A percentile compares a stretch with the other conserved stretches of the same genome.
Evolutionary conservation across 106 monocot genomes (phyloP).

Genomic region (Dioscorea alata): DNA sequence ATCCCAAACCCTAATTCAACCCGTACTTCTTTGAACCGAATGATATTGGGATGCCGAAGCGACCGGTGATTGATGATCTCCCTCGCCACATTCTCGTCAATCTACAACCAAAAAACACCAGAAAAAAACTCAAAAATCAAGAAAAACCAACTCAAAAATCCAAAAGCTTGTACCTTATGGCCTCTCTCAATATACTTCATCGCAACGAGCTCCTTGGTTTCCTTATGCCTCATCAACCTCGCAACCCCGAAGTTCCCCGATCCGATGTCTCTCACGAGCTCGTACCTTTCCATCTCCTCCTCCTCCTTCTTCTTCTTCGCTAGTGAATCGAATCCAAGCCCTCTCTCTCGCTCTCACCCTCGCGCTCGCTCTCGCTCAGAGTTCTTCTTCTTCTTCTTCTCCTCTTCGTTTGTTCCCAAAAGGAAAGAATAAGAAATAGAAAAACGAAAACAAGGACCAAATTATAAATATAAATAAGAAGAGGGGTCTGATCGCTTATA

Average conservation of each 20-base stretch:
- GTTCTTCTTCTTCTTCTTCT: neutral
- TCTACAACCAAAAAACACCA: slow-evolving; percentile 26
- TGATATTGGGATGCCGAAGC: slow-evolving; percentile 87
- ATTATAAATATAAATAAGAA: too few relatives aligned
- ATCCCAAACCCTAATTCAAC: neutral
- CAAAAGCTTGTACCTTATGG: slow-evolving; percentile 39
- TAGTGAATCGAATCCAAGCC: neutral
- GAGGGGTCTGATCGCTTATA: too few relatives aligned
- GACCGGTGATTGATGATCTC: slow-evolving; percentile 93
- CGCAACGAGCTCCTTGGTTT: slow-evolving; percentile 94
- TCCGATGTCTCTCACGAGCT: slow-evolving; percentile 77
- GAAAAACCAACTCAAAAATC: neutral
- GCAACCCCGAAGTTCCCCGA: slow-evolving; percentile 95
- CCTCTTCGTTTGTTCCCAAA: too few relatives aligned
- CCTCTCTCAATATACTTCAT: slow-evolving; percentile 97
- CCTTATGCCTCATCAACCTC: slow-evolving; percentile 82
- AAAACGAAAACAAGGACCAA: too few relatives aligned
- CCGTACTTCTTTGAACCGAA: slow-evolving; percentile 85
- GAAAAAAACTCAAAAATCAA: too few relatives aligned
- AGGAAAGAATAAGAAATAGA: too few relatives aligned
- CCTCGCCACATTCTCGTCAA: slow-evolving; percentile 86
- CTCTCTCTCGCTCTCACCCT: neutral
- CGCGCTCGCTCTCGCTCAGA: neutral
- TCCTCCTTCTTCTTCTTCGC: neutral
- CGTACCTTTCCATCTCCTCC: slow-evolving; percentile 83